phyloP scores from a whole-genome alignment of 1,284 basidiomycete species.

The Rhodofomes roseus region DNA sequence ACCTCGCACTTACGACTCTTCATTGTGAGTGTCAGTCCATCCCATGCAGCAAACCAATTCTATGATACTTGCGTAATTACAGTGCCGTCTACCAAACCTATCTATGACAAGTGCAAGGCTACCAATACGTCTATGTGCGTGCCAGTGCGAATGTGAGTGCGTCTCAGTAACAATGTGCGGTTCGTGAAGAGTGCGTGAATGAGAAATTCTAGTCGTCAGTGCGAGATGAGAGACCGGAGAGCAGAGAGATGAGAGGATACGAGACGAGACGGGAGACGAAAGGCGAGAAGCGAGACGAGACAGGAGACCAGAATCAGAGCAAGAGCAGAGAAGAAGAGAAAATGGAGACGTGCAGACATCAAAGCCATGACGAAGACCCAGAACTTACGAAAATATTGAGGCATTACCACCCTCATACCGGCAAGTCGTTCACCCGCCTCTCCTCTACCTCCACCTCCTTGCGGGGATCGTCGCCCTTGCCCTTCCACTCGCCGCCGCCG shows the following conservation, averaged over 20 bases:
- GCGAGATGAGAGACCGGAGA: too few relatives aligned
- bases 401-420: not conserved
- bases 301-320: too few relatives aligned
- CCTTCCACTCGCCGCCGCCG: not conserved
- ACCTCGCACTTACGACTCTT: too few relatives aligned
- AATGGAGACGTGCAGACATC: not conserved
- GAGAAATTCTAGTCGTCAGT: not conserved
- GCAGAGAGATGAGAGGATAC: not conserved
- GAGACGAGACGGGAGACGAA: not conserved
- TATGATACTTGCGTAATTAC: too few relatives aligned
- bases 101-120: too few relatives aligned
- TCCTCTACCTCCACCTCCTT: slow-evolving; percentile 1
- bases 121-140: too few relatives aligned
- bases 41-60: too few relatives aligned
- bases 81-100: too few relatives aligned
- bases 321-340: not conserved
- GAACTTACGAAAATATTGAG: not conserved
- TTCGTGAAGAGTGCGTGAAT: not conserved
- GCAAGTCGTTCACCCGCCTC: not conserved
- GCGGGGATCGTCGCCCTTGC: not conserved
- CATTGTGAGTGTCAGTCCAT: too few relatives aligned
- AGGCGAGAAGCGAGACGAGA: not conserved
- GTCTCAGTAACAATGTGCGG: too few relatives aligned
- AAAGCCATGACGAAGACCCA: not conserved
- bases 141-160: too few relatives aligned